Conservation (phyloP, 2,329 filamentous ascomycete genomes). For the Fusarium staphyleae region DNA sequence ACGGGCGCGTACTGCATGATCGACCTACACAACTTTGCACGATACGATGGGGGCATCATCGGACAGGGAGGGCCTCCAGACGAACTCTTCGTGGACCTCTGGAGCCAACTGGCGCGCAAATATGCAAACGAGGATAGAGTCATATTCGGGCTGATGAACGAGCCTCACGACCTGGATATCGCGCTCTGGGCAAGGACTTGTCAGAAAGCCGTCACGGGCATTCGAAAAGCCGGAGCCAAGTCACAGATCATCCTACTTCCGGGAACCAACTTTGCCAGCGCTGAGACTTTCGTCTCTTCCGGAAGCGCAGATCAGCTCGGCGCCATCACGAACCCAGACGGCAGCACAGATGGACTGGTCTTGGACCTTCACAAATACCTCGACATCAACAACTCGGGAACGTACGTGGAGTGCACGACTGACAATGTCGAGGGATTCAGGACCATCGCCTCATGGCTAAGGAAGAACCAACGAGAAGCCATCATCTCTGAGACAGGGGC, state of each 20-base stretch:
- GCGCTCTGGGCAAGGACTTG: constrained; percentile 64
- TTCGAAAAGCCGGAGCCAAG: constrained; percentile 70
- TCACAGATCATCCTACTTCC: constrained; percentile 66
- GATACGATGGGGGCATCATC: constrained; percentile 68
- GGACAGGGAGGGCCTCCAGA: constrained; percentile 70
- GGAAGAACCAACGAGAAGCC: constrained; percentile 55
- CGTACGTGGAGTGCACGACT: constrained; percentile 58
- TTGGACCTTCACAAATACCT: constrained; percentile 69
- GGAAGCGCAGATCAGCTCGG: constrained; percentile 60
- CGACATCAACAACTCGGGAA: constrained; percentile 64
- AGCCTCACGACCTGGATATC: constrained; percentile 68
- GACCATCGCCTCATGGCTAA: constrained; percentile 55
- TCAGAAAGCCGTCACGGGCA: constrained; percentile 69
- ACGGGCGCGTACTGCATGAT: constrained; percentile 67
- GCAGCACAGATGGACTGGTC: constrained; percentile 61
- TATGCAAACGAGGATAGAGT: constrained; percentile 61
- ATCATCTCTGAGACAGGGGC: constrained; percentile 63
- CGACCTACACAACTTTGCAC: constrained; percentile 65
- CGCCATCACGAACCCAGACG: constrained; percentile 65
- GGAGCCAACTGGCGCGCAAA: constrained; percentile 64
- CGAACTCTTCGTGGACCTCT: constrained; percentile 64
- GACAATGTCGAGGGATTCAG: constrained; percentile 60
- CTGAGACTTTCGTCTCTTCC: constrained; percentile 55
- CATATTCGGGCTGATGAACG: constrained; percentile 74
- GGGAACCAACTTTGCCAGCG: constrained; percentile 65